Percentiles rank a stretch among this genome's conserved stretches.
Conservation (phyloP, 2,329 filamentous ascomycete species). For the Colletotrichum sp. region DNA sequence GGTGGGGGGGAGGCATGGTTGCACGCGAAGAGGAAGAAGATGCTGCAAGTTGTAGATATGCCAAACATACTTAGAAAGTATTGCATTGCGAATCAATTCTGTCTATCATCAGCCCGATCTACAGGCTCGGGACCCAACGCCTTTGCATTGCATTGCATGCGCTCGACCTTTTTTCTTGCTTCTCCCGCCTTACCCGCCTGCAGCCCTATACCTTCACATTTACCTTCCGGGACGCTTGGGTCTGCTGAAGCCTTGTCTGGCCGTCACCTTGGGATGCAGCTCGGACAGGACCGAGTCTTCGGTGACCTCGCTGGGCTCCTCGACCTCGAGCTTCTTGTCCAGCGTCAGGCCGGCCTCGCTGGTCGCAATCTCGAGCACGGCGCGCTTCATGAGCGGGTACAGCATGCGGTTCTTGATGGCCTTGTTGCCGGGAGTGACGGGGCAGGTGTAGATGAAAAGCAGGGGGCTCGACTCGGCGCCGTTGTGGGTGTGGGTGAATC, state of each 20-base stretch:
- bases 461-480: slow-evolving; percentile 62
- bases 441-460: slow-evolving; percentile 85
- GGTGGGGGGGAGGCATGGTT: neutral
- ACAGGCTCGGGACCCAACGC: neutral
- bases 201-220: neutral
- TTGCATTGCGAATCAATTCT: slow-evolving; percentile 1
- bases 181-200: neutral
- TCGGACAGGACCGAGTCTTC: slow-evolving; percentile 70
- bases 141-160: neutral
- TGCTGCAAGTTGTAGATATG: neutral
- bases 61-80: neutral
- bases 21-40: neutral
- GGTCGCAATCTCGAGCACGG: slow-evolving; percentile 71
- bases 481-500: slow-evolving; percentile 63
- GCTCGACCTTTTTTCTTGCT: neutral
- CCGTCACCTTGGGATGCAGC: slow-evolving; percentile 70
- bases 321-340: slow-evolving; percentile 73
- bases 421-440: slow-evolving; percentile 66
- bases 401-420: slow-evolving; percentile 85
- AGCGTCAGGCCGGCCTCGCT: slow-evolving; percentile 68
- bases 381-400: slow-evolving; percentile 75
- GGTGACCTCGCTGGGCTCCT: slow-evolving; percentile 73
- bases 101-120: slow-evolving; percentile 13
- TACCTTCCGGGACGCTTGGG: slow-evolving; percentile 80
- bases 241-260: slow-evolving; percentile 73